Conservation (phyloP, 768 basidiomycete genomes). For the Suillus weaverae region DNA sequence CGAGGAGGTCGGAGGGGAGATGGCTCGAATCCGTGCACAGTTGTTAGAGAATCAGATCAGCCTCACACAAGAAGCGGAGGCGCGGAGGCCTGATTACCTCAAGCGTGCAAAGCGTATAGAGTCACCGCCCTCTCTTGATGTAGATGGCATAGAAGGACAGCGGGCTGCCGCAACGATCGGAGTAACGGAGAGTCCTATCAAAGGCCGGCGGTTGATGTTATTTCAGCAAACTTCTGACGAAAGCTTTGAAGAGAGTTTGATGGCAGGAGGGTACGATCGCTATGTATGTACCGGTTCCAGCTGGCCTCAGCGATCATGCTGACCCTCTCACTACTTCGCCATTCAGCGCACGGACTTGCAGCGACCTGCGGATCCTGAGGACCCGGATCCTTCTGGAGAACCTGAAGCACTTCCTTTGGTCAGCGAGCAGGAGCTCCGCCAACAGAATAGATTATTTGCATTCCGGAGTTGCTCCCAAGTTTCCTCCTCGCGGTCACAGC, state of each 20-base stretch:
- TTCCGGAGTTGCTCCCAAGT: constrained; percentile 49
- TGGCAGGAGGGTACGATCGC: constrained; percentile 78
- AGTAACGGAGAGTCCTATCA: constrained; percentile 67
- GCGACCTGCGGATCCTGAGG: constrained; percentile 20
- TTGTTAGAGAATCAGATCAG: constrained; percentile 50
- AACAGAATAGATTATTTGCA: constrained; percentile 66
- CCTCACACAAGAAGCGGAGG: constrained; percentile 55
- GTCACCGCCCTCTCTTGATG: constrained; percentile 32
- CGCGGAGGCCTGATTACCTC: constrained; percentile 70
- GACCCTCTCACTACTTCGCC: constrained; percentile 15
- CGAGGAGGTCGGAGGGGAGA: constrained; percentile 50
- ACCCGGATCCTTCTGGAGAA: constrained; percentile 14
- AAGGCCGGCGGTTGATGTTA: constrained; percentile 69
- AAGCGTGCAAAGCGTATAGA: constrained; percentile 53
- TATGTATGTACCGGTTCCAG: constrained; percentile 51
- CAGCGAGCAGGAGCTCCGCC: constrained; percentile 64
- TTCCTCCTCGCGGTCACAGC: constrained; percentile 34
- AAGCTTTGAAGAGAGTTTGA: constrained; percentile 82
- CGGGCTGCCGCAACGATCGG: constrained; percentile 43
- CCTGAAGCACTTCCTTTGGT: constrained; percentile 13
- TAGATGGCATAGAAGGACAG: constrained; percentile 22
- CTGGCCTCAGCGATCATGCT: constrained; percentile 7
- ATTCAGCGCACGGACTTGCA: constrained; percentile 25
- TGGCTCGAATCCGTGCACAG: constrained; percentile 58
- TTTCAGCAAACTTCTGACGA: constrained; percentile 84